These are phyloP conservation scores for Quaeritorhiza haematococci DNA, from an alignment of 371 early-diverging fungal genomes.

Conservation along the genomic window DNA sequence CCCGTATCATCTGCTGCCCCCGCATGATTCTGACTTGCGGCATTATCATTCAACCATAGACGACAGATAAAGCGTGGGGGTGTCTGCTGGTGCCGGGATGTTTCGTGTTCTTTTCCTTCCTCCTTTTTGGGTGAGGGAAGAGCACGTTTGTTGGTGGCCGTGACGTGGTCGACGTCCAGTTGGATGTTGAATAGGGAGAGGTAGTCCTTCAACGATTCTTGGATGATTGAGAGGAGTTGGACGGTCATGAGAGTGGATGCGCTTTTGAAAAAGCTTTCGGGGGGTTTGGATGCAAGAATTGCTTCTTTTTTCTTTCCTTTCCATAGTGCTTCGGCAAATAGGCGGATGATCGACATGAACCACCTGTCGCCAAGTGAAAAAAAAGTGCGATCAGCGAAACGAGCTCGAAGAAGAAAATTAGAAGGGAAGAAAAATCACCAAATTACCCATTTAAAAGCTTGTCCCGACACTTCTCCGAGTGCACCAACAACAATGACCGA, in stretches of 20 bases:
- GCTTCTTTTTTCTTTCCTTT: conserved; percentile 12
- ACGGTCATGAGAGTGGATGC: conserved; percentile 37
- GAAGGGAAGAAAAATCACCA: not conserved
- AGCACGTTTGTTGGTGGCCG: not conserved
- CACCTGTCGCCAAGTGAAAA: conserved; percentile 26
- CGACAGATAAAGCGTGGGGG: conserved; percentile 44
- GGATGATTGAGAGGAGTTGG: conserved; percentile 33
- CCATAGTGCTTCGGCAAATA: conserved; percentile 31
- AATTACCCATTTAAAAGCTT: conserved; percentile 38
- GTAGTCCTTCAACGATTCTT: conserved; percentile 38
- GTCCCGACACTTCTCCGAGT: conserved; percentile 48
- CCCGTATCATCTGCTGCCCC: too few species aligned
- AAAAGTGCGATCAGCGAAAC: conserved; percentile 7
- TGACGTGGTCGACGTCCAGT: too few species aligned
- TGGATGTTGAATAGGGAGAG: conserved; percentile 29
- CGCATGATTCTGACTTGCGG: too few species aligned
- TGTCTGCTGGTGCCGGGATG: not conserved
- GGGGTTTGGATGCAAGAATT: conserved; percentile 6
- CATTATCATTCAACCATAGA: conserved; percentile 29
- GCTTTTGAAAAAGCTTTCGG: conserved; percentile 28
- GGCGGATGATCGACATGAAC: conserved; percentile 27
- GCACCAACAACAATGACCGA: conserved; percentile 41
- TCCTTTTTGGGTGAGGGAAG: not conserved
- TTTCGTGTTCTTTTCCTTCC: not conserved
- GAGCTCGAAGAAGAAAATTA: conserved; percentile 6